Base-by-base conservation (phyloP, 306 rosid species). In the Quercus alba region DNA sequence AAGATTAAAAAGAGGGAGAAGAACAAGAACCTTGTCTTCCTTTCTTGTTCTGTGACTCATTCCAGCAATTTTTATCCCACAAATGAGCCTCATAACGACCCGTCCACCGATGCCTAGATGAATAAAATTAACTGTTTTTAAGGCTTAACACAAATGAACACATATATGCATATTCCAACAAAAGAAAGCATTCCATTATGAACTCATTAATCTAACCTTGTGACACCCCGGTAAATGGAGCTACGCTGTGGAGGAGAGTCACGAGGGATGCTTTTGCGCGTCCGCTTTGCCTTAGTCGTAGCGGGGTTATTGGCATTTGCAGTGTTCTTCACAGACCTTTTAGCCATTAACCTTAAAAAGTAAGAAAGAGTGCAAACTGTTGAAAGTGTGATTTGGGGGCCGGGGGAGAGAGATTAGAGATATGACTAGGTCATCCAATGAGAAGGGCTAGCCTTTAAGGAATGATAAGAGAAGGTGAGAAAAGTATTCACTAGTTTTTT, bases 1-100 rank as follows among this genome's bases (percentile, higher is more conserved):
- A 2, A 23, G 14, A 25, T 21, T 20, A 4, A 5, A 30, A 55
- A 18, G 28, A 9, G n/a, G 2, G 28, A 55, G 66, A 10, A 55
- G 23, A 67, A 67, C 15, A 67, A 4, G 31, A 80, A 90, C 99
- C 97, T 91, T 94, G 99, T 90, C 97, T 86, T 84, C 99, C 99
- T 86, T 94, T 94, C 82, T 94, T 94, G 84, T 76, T 94, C 77
- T 93, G 95, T 7, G 95, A 93, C 74, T 90, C 92, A 59, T 94
- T 94, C 97, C 97, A 93, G 76, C 94, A 87, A 84, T 91, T 90
- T 84, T 91, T 94, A 80, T 94, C 99, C 99, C 99, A 94, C 89
- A 94, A 84, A 84, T 94, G 99, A 87, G 99, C 99, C 72, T 94
- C 99, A 51, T 87, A 94, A 3, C 99, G 86, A 46, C 99, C 97